These are phyloP conservation scores for Ganoderma lingzhi DNA, from an alignment of 1,284 basidiomycete species.

Conservation along the genomic window DNA sequence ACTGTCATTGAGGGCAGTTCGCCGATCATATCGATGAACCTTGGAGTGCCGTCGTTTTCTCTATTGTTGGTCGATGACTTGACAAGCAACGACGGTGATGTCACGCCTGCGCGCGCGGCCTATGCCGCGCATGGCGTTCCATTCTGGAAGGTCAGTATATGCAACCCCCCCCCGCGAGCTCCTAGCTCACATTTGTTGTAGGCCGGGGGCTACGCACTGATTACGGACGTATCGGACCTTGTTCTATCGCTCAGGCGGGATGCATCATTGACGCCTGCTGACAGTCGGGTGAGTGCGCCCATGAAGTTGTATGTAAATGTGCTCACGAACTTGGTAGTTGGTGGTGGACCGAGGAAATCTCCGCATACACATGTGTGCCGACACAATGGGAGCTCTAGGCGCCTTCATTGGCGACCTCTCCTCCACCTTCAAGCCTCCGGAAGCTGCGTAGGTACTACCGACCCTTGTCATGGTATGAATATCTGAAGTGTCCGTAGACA, in stretches of 20 bases:
- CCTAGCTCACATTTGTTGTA: constrained; percentile 37
- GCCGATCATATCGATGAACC: constrained; percentile 59
- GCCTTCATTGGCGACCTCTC: constrained; percentile 59
- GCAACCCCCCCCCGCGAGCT: constrained; percentile 1
- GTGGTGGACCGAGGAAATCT: constrained; percentile 55
- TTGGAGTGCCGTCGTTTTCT: constrained; percentile 54
- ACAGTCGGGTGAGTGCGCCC: constrained; percentile 49
- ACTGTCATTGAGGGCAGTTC: constrained; percentile 79
- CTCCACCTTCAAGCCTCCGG: constrained; percentile 48
- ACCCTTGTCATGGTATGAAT: not conserved
- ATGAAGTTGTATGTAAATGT: not conserved
- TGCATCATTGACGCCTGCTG: constrained; percentile 40
- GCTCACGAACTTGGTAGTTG: constrained; percentile 1
- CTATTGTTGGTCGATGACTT: constrained; percentile 75
- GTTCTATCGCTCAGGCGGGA: constrained; percentile 50
- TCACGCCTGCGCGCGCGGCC: constrained; percentile 14
- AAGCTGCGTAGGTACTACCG: constrained; percentile 47
- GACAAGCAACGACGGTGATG: constrained; percentile 41
- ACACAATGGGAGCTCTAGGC: constrained; percentile 64
- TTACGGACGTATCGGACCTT: constrained; percentile 66
- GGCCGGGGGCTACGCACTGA: constrained; percentile 70
- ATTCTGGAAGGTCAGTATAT: constrained; percentile 74
- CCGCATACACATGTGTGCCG: constrained; percentile 71
- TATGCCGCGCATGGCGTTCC: constrained; percentile 45
- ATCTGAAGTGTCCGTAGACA: constrained; percentile 8